phyloP scores from a whole-genome alignment of 495 filamentous ascomycete genomes.

The Trichocladium antarcticum region DNA sequence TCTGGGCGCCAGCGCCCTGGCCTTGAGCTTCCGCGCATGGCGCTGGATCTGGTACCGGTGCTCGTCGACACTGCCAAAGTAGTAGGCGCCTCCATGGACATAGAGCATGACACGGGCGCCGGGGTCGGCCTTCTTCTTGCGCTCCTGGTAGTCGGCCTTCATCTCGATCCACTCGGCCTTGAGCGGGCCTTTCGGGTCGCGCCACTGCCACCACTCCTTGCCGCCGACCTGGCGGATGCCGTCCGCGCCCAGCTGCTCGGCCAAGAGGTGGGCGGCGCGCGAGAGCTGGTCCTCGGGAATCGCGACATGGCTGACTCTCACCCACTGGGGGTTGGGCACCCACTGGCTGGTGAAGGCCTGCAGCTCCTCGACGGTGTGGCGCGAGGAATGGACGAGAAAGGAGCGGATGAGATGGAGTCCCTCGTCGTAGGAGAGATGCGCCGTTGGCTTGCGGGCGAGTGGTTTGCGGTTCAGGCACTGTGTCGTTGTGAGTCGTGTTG shows the following conservation, averaged over 20 bases:
- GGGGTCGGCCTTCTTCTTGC: conserved; percentile 46
- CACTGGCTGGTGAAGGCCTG: conserved; percentile 83
- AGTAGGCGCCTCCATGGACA: conserved; percentile 63
- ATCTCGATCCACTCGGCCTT: conserved; percentile 95
- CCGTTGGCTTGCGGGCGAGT: conserved; percentile 63
- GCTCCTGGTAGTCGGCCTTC: conserved; percentile 64
- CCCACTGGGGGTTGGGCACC: conserved; percentile 83
- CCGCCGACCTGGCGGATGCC: conserved; percentile 70
- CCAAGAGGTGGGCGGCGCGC: conserved; percentile 50
- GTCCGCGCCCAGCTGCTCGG: conserved; percentile 60
- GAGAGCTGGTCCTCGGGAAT: conserved; percentile 52
- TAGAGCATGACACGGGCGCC: conserved; percentile 81
- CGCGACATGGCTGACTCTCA: conserved; percentile 60
- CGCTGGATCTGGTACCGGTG: conserved; percentile 94
- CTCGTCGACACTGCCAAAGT: conserved; percentile 85
- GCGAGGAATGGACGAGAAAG: conserved; percentile 71
- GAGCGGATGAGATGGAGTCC: conserved; percentile 79
- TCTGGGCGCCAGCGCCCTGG: conserved; percentile 72
- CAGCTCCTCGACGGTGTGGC: conserved; percentile 82
- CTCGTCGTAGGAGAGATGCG: conserved; percentile 85
- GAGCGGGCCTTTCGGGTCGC: conserved; percentile 46
- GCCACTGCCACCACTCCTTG: conserved; percentile 90
- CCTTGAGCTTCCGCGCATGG: conserved; percentile 86
- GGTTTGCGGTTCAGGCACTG: conserved; percentile 76
- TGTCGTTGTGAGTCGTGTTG: no score